A percentile compares a stretch with the other conserved stretches of the same genome.
phyloP scores from a whole-genome alignment of 768 basidiomycete genomes.

The Suillus plorans region DNA sequence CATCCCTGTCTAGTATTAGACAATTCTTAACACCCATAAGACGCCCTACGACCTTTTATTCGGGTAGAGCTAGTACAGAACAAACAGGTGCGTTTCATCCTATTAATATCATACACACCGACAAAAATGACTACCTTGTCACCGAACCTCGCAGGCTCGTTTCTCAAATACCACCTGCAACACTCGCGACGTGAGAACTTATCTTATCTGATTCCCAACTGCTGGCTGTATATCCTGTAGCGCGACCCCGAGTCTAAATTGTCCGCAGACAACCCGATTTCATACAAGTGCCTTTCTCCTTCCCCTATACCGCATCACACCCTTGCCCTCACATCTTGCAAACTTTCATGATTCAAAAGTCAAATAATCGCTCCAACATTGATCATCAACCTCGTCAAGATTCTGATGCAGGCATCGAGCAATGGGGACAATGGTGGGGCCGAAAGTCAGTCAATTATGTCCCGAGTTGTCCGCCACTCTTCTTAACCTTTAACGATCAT shows the following conservation, averaged over 20 bases:
- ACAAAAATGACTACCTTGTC: constrained; percentile 7
- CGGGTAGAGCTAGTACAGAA: constrained; percentile 13
- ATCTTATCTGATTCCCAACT: constrained; percentile 35
- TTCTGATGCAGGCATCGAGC: constrained; percentile 45
- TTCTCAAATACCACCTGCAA: constrained; percentile 12
- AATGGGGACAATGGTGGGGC: constrained; percentile 72
- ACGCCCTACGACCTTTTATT: constrained; percentile 4
- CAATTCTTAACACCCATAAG: not conserved
- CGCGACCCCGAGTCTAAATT: constrained; percentile 11
- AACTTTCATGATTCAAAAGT: constrained; percentile 65
- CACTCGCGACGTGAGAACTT: constrained; percentile 27
- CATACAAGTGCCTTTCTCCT: constrained; percentile 3
- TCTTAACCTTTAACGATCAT: constrained; percentile 9
- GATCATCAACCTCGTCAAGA: constrained; percentile 22
- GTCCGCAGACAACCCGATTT: not conserved
- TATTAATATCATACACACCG: constrained; percentile 9
- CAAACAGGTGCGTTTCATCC: constrained; percentile 7
- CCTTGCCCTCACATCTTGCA: not conserved
- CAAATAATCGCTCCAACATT: constrained; percentile 41
- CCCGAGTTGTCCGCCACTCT: constrained; percentile 4
- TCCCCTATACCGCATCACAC: constrained; percentile 2
- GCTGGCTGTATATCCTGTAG: constrained; percentile 6
- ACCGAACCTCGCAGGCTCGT: constrained; percentile 13
- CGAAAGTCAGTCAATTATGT: constrained; percentile 47
- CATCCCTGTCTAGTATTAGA: not conserved